Evolutionary conservation across 2,329 filamentous ascomycete species (phyloP).

Genomic region (Ceratocystis lukuohia): DNA sequence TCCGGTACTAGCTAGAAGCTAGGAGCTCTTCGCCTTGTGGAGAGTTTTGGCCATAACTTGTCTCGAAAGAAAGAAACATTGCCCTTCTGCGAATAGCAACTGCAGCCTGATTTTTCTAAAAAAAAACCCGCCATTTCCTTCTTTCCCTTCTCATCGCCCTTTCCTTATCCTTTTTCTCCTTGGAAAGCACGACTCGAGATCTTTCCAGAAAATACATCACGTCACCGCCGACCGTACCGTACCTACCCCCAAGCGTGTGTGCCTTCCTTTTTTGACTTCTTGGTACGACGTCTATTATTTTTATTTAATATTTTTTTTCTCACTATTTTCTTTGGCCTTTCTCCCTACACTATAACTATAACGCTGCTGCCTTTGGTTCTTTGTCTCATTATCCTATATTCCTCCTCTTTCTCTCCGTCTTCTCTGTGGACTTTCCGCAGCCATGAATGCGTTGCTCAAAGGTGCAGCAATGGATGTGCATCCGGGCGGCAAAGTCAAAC

Average conservation of each 20-base stretch:
- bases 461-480: slow-evolving; percentile 27
- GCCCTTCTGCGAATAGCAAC: neutral
- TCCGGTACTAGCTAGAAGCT: neutral
- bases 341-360: neutral
- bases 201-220: neutral
- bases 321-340: neutral
- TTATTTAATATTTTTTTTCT: neutral
- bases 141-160: neutral
- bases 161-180: neutral
- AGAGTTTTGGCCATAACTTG: neutral
- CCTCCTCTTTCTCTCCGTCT: neutral
- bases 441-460: slow-evolving; percentile 16
- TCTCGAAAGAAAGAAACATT: neutral
- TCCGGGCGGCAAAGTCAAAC: slow-evolving; percentile 42
- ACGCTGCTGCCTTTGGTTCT: neutral
- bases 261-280: slow-evolving; percentile 1
- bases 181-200: neutral
- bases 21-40: neutral
- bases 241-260: neutral
- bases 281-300: neutral
- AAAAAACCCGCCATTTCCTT: neutral
- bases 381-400: neutral
- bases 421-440: neutral
- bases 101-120: neutral
- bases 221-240: neutral